Base-by-base conservation (phyloP, 306 rosid species). In the Trifolium dubium region DNA sequence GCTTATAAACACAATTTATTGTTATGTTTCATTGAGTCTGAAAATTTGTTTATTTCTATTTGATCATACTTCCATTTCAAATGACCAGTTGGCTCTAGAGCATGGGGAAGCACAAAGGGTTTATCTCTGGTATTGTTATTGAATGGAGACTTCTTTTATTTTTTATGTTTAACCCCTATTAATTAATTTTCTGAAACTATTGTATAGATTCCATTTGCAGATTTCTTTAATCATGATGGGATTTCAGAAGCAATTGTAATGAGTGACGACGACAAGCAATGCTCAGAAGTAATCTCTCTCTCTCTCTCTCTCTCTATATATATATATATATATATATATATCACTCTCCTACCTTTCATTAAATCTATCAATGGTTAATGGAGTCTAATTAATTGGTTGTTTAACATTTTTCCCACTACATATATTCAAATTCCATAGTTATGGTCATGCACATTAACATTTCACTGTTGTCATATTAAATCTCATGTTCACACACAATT, bases 161-260 rank as follows among this genome's bases (percentile, higher is more conserved):
- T 32, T 87, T 49, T 46, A 30, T 67, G 23, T 66, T 47, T 60
- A n/a, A 62, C 19, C 32, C 55, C 7, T 41, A 13, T 7, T 35
- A 13, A 13, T 66, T 73, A 64, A 19, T 32, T 69, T 70, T 43
- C 73, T 73, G 54, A 81, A 47, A 64, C 59, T 70, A 31, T 78
- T 77, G 54, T 75, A 53, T 68, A 92, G 96, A 92, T 92, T 80
- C 98, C 98, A 56, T 88, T 92, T 88, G 98, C 96, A 71, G 98
- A 88, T 86, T 87, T 92, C 85, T 74, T 83, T 74, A 92, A 90
- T 67, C 96, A 92, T 44, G 88, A 92, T 64, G 96, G 92, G 50
- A 74, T 63, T 76, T 83, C 88, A 73, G 87, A 88, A 84, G 83
- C 94, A 78, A 54, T 92, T 77, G 86, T 92, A 66, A 75, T 87